These are phyloP conservation scores for Takakia lepidozioides DNA, from an alignment of 225 moss, liverwort and hornwort species.

Conservation along the genomic window DNA sequence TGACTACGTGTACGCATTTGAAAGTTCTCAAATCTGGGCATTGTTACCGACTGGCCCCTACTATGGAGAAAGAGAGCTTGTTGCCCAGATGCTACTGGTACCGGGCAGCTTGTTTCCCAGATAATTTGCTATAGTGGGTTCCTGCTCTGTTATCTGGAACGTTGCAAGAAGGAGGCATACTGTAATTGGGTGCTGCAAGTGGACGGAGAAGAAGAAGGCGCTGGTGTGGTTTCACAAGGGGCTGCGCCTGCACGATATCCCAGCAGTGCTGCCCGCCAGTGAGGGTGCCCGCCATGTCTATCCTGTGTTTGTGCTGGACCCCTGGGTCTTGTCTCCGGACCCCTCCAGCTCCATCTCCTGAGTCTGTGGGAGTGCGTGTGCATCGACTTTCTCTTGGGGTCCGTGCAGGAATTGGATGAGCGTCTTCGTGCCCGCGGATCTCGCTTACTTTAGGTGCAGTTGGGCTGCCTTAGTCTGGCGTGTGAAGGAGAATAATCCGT, in stretches of 20 bases:
- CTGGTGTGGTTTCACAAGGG: conserved; percentile 96
- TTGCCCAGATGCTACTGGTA: too few relatives aligned
- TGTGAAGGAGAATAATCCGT: too few relatives aligned
- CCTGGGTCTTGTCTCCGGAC: conserved; percentile 6
- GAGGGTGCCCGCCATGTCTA: conserved; percentile 19
- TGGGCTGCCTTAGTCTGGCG: too few relatives aligned
- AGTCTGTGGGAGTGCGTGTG: conserved; percentile 17
- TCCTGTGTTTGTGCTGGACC: conserved; percentile 7
- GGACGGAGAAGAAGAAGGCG: conserved; percentile 33
- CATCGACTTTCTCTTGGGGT: conserved; percentile 85
- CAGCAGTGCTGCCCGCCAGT: conserved; percentile 64
- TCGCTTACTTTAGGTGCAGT: conserved; percentile 65
- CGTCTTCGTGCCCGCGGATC: conserved; percentile 65
- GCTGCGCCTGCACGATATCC: conserved; percentile 88
- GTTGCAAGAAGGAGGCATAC: too few relatives aligned
- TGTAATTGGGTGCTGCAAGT: too few relatives aligned
- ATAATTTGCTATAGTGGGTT: too few relatives aligned
- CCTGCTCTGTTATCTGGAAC: too few relatives aligned
- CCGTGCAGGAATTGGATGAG: conserved; percentile 55
- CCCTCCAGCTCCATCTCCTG: background rate
- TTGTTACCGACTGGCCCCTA: too few relatives aligned
- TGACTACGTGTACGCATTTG: too few relatives aligned
- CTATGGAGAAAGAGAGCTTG: too few relatives aligned
- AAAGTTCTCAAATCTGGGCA: too few relatives aligned
- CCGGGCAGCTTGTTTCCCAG: too few relatives aligned